A percentile compares a stretch with the other conserved stretches of the same genome.
Conservation (phyloP, 805 yeast genomes). For the Candida lessepsii region DNA sequence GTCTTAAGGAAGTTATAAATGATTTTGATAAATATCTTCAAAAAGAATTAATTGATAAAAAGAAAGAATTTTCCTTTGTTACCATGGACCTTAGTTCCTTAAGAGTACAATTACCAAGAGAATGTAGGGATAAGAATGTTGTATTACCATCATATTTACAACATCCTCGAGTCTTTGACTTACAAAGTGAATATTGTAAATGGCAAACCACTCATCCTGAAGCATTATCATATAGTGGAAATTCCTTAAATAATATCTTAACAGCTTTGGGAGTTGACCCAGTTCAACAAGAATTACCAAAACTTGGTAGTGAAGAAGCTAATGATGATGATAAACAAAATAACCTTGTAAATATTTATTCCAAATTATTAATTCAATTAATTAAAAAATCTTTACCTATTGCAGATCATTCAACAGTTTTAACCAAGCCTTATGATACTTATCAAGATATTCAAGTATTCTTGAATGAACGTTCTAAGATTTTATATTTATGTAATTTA, state of each 20-base stretch:
- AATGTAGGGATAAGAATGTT: constrained; percentile 74
- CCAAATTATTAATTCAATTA: constrained; percentile 47
- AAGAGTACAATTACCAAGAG: constrained; percentile 75
- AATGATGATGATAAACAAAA: not conserved
- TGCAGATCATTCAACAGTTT: constrained; percentile 52
- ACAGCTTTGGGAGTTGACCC: constrained; percentile 46
- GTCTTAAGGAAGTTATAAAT: constrained; percentile 62
- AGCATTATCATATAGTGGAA: constrained; percentile 33
- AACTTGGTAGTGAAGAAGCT: not conserved
- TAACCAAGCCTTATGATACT: constrained; percentile 74
- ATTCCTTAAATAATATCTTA: constrained; percentile 39
- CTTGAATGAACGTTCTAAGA: constrained; percentile 67
- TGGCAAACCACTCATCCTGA: constrained; percentile 67
- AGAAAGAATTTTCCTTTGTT: constrained; percentile 60
- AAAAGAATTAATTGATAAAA: constrained; percentile 38
- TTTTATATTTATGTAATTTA: constrained; percentile 75
- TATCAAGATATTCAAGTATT: constrained; percentile 71
- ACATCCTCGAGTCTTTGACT: constrained; percentile 73
- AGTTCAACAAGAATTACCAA: not conserved
- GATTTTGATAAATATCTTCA: constrained; percentile 52
- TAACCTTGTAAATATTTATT: constrained; percentile 35
- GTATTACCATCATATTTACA: constrained; percentile 72
- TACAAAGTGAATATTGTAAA: constrained; percentile 67
- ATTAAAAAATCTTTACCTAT: constrained; percentile 48
- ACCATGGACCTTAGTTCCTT: constrained; percentile 68